Evolutionary conservation across 164 flowering plant species (phyloP).

Genomic region (Macadamia tetraphylla): DNA sequence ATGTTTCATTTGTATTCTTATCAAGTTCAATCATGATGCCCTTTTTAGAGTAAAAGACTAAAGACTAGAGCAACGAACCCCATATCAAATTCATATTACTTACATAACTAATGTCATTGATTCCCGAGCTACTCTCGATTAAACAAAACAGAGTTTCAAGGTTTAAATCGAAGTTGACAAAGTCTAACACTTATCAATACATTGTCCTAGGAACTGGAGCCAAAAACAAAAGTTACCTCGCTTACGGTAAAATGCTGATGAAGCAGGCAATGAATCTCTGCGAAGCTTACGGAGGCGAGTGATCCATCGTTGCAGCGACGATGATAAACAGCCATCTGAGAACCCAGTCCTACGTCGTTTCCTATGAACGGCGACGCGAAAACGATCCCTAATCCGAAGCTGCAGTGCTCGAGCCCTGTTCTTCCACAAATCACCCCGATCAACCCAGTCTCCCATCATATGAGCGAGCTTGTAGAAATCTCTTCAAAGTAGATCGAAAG

Average conservation of each 20-base stretch:
- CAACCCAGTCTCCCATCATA: constrained; percentile 38
- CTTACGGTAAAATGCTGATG: constrained; percentile 64
- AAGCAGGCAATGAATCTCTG: constrained; percentile 41
- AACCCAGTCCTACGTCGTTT: constrained; percentile 33
- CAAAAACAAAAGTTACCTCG: constrained; percentile 31
- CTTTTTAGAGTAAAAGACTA: too few species aligned
- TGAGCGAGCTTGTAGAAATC: background rate
- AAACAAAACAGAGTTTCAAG: too few species aligned
- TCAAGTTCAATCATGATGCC: too few species aligned
- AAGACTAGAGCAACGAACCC: too few species aligned
- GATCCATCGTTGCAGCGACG: constrained; percentile 48
- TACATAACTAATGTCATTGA: too few species aligned
- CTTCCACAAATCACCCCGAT: constrained; percentile 56
- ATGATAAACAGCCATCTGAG: constrained; percentile 43
- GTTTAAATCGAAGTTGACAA: too few species aligned
- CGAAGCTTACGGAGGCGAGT: constrained; percentile 50
- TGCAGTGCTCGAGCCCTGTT: constrained; percentile 45
- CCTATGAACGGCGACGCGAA: constrained; percentile 71
- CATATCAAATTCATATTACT: too few species aligned
- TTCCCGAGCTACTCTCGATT: too few species aligned
- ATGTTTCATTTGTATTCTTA: too few species aligned
- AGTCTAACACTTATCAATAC: too few species aligned
- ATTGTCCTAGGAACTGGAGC: background rate
- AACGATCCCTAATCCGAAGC: constrained; percentile 61
- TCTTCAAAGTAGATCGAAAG: background rate